Base-by-base conservation (phyloP, 352 stramenopile genomes). In the Globisporangium spinosum region DNA sequence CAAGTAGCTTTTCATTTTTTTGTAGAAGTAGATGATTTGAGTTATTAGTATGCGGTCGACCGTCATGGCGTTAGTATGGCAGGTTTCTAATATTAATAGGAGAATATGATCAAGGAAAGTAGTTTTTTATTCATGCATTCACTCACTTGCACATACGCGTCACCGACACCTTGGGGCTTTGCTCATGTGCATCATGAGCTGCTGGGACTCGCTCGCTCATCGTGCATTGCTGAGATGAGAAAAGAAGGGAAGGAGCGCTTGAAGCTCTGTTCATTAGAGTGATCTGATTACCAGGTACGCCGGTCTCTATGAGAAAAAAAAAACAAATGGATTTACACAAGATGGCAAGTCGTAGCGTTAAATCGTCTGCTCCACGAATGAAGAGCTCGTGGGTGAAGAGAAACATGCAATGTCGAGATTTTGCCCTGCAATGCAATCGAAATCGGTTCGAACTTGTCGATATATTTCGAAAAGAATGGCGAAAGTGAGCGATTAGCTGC, bases 1-100 rank as follows among this genome's bases (percentile, higher is more conserved):
- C 43, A 40, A 12, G 17, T 59, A 63, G 43, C 43, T 51, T 51
- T 51, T 32, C 38, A 67, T 66, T 65, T 56, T 80, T 73, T 82
- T 85, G 77, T 85, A 85, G 73, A 80, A 82, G 70, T 75, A 72
- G 56, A 62, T 62, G 56, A 62, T 62, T 62, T 49, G 56, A 62
- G 63, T 65, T 65, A 55, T 58, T 47, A 71, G 25, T 64, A 68
- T 47, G 51, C 32, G 17, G 43, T 29, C 43, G 60, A 47, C 60
- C 27, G 60, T 34, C 60, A 65, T 79, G 73, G 60, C 58, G 68
- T 70, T 68, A 71, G 72, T 77, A 77, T 79, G 73, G 75, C 75
- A 72, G 56, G 43, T 53, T 51, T 74, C 69, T 74, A 62, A 58
- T 68, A 71, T 67, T 53, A 65, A 54, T 29, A 69, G 43, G 34